Evolutionary conservation across 164 flowering plant species (phyloP).

Genomic region (Vitis amurensis): DNA sequence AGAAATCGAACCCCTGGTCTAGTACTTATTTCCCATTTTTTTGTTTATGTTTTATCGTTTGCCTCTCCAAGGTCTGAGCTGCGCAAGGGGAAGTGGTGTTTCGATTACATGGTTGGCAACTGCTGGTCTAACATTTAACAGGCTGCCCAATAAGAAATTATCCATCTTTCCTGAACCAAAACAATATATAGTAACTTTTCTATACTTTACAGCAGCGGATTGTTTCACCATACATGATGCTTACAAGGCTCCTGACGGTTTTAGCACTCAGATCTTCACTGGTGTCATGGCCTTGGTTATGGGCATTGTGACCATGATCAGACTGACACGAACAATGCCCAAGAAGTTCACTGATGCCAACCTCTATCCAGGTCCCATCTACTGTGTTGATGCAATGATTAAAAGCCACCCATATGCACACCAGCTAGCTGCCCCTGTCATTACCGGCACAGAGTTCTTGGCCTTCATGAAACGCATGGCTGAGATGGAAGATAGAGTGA

Average conservation of each 20-base stretch:
- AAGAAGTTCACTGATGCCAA: conserved; percentile 52
- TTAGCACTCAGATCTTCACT: conserved; percentile 31
- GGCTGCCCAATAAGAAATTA: no score
- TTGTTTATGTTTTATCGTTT: no score
- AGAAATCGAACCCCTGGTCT: no score
- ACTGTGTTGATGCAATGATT: conserved; percentile 26
- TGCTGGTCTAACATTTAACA: no score
- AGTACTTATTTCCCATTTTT: no score
- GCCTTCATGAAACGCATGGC: conserved; percentile 56
- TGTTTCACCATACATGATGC: conserved; percentile 21
- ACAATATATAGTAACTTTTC: neutral
- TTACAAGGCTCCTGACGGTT: conserved; percentile 28
- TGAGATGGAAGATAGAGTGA: conserved; percentile 53
- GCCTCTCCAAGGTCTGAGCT: no score
- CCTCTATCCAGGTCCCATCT: conserved; percentile 35
- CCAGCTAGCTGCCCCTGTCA: conserved; percentile 20
- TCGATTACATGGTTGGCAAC: no score
- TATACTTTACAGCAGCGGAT: conserved; percentile 18
- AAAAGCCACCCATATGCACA: conserved; percentile 17
- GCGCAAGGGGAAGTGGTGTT: no score
- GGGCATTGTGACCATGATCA: conserved; percentile 58
- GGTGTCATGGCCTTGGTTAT: conserved; percentile 52
- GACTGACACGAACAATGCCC: conserved; percentile 51
- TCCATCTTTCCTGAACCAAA: no score
- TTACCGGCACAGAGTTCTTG: conserved; percentile 35